Base-by-base conservation (phyloP, 257 asterid genomes). In the Solanum infundibuliforme region DNA sequence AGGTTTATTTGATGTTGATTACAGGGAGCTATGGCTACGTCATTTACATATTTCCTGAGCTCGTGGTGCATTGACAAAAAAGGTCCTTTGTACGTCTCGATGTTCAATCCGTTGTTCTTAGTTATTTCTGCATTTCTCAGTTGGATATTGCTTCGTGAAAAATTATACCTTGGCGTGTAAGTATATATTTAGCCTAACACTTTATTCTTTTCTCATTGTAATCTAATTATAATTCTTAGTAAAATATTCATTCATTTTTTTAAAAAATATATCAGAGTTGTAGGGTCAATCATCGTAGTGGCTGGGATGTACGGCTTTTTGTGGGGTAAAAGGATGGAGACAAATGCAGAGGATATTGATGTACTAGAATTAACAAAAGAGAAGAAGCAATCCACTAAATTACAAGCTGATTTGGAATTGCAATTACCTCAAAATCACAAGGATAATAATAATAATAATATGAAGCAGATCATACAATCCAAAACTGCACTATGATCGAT, bases 101-200 rank as follows among this genome's bases (percentile, higher is more conserved):
- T 96, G 65, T 96, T 96, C 90, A 94, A 94, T 88, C 99, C 99
- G 0, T 89, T 94, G 93, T 89, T 94, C 25, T 96, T 96, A 1
- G 96, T 96, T 36, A 93, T 96, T 31, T 98, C 95, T 60, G 98
- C 98, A 13, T 77, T 94, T 48, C 94, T 96, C 81, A 96, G 98
- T 16, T 96, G 99, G 98, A 94, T 92, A 48, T 77, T 96, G 35
- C 95, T 96, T 8, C 89, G 89, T 27, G 99, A 96, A 87, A 91
- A 93, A 88, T 89, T 94, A 55, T 93, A 91, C 69, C 75, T 75
- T 14, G 96, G 98, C 66, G 94, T 94, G 98, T 95, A 90, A 90
- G 98, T 76, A 14, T 7, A 31, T 39, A 87, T 25, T 29, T 27
- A n/a, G 41, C 4, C 27, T 69, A 66, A 4, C 20, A 9, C n/a